A percentile compares a stretch with the other conserved stretches of the same genome.
Conservation (phyloP, 257 asterid species). For the Rhazya stricta region DNA sequence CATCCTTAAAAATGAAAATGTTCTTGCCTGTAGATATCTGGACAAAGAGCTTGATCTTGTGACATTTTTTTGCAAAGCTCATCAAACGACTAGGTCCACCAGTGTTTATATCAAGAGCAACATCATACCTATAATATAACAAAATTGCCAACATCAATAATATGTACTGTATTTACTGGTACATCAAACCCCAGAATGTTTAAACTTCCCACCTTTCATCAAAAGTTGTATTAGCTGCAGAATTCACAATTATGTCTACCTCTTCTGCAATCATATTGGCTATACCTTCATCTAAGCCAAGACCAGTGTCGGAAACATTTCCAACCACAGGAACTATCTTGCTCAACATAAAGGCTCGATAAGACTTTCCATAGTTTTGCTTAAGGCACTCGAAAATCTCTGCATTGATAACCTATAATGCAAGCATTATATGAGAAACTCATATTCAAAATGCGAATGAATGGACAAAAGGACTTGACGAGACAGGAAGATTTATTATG, state of each 20-base stretch:
- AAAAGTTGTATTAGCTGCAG: slow-evolving; percentile 91
- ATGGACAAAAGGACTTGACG: no score
- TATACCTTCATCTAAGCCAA: slow-evolving; percentile 63
- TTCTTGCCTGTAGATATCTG: slow-evolving; percentile 92
- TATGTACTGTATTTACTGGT: neutral
- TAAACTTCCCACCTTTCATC: slow-evolving; percentile 60
- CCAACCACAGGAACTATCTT: slow-evolving; percentile 82
- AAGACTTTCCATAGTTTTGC: slow-evolving; percentile 73
- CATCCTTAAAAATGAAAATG: neutral
- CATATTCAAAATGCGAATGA: neutral
- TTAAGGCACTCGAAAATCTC: slow-evolving; percentile 74
- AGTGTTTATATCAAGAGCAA: slow-evolving; percentile 81
- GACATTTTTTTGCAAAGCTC: slow-evolving; percentile 71
- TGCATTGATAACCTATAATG: slow-evolving; percentile 47
- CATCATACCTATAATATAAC: slow-evolving; percentile 66
- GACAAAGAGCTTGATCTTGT: slow-evolving; percentile 59
- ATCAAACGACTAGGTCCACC: slow-evolving; percentile 72
- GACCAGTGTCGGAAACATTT: slow-evolving; percentile 62
- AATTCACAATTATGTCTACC: slow-evolving; percentile 67
- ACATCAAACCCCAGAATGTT: neutral
- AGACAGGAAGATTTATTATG: neutral
- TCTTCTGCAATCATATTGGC: slow-evolving; percentile 47
- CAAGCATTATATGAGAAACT: neutral
- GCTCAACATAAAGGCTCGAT: slow-evolving; percentile 70
- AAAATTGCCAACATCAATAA: neutral